Conservation (phyloP, 163 green algal species). For the Scenedesmus sp. region DNA sequence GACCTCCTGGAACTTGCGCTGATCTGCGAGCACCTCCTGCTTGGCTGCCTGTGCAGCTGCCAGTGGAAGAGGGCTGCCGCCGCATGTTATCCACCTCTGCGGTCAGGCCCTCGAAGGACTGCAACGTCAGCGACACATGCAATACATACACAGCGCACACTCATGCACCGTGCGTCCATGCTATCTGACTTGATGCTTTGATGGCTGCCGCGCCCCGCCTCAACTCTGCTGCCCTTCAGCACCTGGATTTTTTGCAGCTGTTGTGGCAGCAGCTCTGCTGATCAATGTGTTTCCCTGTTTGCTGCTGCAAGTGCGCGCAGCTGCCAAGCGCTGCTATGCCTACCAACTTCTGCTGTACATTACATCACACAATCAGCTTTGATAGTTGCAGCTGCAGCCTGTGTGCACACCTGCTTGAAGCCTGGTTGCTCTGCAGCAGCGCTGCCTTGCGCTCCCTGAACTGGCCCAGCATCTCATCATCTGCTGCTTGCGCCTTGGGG, state of each 20-base stretch:
- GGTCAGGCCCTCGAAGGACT: slow-evolving; percentile 72
- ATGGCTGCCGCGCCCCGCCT: too few species aligned
- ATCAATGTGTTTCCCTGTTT: background rate
- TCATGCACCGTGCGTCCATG: background rate
- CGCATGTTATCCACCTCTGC: slow-evolving; percentile 72
- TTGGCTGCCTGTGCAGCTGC: slow-evolving; percentile 64
- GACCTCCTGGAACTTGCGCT: slow-evolving; percentile 84
- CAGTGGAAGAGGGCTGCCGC: slow-evolving; percentile 71
- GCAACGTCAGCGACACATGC: slow-evolving; percentile 1
- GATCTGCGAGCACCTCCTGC: slow-evolving; percentile 75
- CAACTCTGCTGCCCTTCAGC: too few species aligned
- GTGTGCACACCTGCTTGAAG: slow-evolving; percentile 56
- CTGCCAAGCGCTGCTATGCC: too few species aligned
- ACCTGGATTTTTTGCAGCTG: too few species aligned
- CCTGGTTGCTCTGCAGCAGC: slow-evolving; percentile 46
- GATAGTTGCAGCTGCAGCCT: background rate
- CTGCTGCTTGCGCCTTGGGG: slow-evolving; percentile 68
- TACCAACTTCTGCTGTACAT: too few species aligned
- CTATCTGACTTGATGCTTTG: too few species aligned
- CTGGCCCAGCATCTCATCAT: slow-evolving; percentile 75
- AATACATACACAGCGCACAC: background rate
- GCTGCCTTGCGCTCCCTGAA: slow-evolving; percentile 55
- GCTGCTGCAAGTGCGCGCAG: too few species aligned
- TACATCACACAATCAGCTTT: background rate
- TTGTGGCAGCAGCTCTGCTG: background rate